These are phyloP conservation scores for Phylloboletellus chloephorus DNA, from an alignment of 1,284 basidiomycete species.

Conservation along the genomic window DNA sequence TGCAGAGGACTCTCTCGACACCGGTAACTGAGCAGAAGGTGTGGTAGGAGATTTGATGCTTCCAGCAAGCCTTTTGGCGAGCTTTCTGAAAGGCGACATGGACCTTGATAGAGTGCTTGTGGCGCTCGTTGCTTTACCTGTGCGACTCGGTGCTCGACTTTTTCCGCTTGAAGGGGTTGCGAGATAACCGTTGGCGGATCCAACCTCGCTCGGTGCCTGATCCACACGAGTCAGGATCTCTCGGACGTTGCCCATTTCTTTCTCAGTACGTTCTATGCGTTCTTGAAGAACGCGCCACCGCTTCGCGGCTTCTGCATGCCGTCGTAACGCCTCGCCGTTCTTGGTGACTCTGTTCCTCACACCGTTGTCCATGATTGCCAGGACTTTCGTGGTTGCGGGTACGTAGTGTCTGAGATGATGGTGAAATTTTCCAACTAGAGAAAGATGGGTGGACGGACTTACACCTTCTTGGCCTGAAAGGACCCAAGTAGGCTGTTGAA, in stretches of 20 bases:
- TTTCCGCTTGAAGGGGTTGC: constrained; percentile 55
- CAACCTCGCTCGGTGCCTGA: constrained; percentile 54
- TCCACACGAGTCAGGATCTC: constrained; percentile 55
- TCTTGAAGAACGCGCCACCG: constrained; percentile 78
- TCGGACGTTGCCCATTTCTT: constrained; percentile 74
- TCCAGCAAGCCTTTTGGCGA: constrained; percentile 63
- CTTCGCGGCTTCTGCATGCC: constrained; percentile 80
- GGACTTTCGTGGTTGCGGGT: constrained; percentile 86
- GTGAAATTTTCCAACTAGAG: constrained; percentile 11
- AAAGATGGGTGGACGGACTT: constrained; percentile 22
- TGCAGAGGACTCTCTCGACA: constrained; percentile 24
- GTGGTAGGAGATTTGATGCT: constrained; percentile 42
- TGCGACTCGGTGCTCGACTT: constrained; percentile 42
- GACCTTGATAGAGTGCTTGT: constrained; percentile 60
- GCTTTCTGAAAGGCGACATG: constrained; percentile 71
- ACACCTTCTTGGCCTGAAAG: constrained; percentile 84
- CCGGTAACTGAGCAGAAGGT: constrained; percentile 39
- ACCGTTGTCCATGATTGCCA: constrained; percentile 91
- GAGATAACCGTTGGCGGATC: constrained; percentile 60
- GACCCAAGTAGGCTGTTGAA: constrained; percentile 64
- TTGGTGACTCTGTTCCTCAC: constrained; percentile 86
- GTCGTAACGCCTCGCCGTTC: constrained; percentile 88
- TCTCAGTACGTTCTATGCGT: constrained; percentile 69
- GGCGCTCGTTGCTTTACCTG: constrained; percentile 36
- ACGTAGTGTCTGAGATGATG: constrained; percentile 67